phyloP scores from a whole-genome alignment of 768 basidiomycete species.

The Tricholoma sp. region DNA sequence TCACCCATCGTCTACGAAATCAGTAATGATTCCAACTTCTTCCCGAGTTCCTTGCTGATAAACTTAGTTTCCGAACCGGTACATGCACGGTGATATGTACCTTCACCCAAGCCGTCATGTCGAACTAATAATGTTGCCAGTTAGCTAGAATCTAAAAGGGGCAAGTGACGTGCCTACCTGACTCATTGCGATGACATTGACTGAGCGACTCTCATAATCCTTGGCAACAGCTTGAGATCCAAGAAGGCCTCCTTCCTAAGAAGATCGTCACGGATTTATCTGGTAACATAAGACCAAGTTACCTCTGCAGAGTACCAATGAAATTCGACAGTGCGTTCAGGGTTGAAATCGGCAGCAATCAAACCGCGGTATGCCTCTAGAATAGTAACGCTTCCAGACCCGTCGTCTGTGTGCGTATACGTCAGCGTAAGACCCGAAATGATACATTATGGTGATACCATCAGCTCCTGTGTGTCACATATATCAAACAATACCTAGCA shows the following conservation, averaged over 20 bases:
- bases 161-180: conserved; percentile 43
- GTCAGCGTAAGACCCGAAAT: conserved; percentile 16
- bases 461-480: conserved; percentile 39
- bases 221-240: conserved; percentile 88
- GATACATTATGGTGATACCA: conserved; percentile 27
- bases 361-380: conserved; percentile 72
- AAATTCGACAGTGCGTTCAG: conserved; percentile 66
- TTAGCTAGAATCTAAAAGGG: conserved; percentile 11
- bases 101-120: conserved; percentile 96
- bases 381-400: conserved; percentile 76
- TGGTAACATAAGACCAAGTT: conserved; percentile 6
- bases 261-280: neutral
- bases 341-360: conserved; percentile 63
- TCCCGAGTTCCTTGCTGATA: conserved; percentile 60
- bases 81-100: conserved; percentile 31
- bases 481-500: conserved; percentile 20
- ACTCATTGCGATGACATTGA: conserved; percentile 77
- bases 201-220: conserved; percentile 57
- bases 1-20: conserved; percentile 67
- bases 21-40: conserved; percentile 80
- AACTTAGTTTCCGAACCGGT: conserved; percentile 7
- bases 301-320: conserved; percentile 86
- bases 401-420: conserved; percentile 53
- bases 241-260: conserved; percentile 78
- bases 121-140: conserved; percentile 52